Conservation (phyloP, 2,329 filamentous ascomycete species). For the Aspergillus versicolor region DNA sequence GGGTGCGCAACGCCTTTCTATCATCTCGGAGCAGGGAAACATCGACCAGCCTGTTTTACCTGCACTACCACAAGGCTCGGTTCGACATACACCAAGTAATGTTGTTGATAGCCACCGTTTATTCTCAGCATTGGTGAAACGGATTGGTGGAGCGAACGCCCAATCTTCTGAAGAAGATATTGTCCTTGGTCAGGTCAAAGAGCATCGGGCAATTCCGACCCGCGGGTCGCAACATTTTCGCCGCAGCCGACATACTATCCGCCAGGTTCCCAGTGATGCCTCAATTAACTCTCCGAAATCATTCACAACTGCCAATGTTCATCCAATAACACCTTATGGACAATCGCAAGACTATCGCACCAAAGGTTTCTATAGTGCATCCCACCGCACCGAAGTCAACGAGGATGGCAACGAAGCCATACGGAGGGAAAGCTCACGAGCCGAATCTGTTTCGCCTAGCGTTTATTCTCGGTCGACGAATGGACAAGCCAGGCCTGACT, state of each 20-base stretch:
- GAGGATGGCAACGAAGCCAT: conserved; percentile 24
- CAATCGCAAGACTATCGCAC: background rate
- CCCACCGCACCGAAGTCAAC: conserved; percentile 1
- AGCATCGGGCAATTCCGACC: conserved; percentile 30
- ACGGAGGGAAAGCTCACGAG: conserved; percentile 3
- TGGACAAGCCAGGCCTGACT: conserved; percentile 20
- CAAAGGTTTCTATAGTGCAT: background rate
- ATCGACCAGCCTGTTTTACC: conserved; percentile 11
- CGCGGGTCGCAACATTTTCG: conserved; percentile 26
- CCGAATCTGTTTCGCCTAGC: conserved; percentile 36
- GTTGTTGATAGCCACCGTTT: conserved; percentile 40
- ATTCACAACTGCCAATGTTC: conserved; percentile 29
- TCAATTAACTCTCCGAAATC: conserved; percentile 31
- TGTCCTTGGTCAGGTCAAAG: conserved; percentile 30
- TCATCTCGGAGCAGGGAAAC: conserved; percentile 44
- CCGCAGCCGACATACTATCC: conserved; percentile 29
- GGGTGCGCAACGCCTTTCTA: conserved; percentile 40
- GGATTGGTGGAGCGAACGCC: conserved; percentile 30
- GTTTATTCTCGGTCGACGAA: conserved; percentile 45
- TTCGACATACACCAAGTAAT: conserved; percentile 20
- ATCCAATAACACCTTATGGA: conserved; percentile 23
- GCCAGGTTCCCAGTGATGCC: conserved; percentile 30
- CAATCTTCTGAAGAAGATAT: conserved; percentile 24
- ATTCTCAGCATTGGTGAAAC: conserved; percentile 45
- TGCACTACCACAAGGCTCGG: conserved; percentile 8